phyloP scores from a whole-genome alignment of 305 asterid species.

The Solanum hybrid region DNA sequence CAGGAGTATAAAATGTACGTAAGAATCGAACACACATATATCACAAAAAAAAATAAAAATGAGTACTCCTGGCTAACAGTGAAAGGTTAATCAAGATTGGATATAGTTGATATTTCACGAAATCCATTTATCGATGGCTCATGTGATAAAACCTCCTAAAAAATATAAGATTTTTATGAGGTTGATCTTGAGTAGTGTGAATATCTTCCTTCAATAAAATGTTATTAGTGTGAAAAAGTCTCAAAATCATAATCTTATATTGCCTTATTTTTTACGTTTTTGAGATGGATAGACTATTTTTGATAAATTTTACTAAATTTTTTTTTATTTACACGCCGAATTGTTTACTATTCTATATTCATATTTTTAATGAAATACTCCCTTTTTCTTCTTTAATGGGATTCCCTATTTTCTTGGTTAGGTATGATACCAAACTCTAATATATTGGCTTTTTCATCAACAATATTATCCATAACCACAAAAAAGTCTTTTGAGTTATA shows the following conservation, averaged over 20 bases:
- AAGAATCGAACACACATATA: neutral
- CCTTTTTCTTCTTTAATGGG: neutral
- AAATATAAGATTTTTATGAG: neutral
- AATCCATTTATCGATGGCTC: neutral
- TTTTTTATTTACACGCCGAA: too few species aligned
- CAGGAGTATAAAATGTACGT: neutral
- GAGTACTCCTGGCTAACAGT: neutral
- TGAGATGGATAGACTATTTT: neutral
- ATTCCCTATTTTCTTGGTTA: neutral
- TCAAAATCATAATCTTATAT: neutral
- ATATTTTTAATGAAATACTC: neutral
- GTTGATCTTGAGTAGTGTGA: neutral
- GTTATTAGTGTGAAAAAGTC: neutral
- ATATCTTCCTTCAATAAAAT: neutral
- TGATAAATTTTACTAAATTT: neutral
- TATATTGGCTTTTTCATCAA: neutral
- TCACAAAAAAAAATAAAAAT: neutral
- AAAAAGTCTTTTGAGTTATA: neutral
- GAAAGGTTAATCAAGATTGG: rapidly evolving
- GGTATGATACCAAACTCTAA: neutral
- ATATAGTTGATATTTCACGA: neutral
- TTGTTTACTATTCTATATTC: neutral
- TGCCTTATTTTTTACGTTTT: neutral
- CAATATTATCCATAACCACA: neutral
- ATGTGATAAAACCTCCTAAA: neutral